A percentile compares a stretch with the other conserved stretches of the same genome.
Conservation (phyloP, 2,329 filamentous ascomycete genomes). For the Pyricularia sp. region DNA sequence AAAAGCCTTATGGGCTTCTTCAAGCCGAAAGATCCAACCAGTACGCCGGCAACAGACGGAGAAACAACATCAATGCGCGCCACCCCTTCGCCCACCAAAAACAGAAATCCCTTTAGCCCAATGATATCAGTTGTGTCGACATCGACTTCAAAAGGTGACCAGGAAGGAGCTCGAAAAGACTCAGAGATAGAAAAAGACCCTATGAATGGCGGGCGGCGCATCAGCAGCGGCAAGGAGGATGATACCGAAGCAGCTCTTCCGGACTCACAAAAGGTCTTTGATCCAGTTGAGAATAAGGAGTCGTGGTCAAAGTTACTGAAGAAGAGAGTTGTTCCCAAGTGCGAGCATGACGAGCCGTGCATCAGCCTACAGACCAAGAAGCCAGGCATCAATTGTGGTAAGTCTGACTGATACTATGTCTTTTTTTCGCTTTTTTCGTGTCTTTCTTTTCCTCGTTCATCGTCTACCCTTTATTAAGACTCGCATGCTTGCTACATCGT, state of each 20-base stretch:
- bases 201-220: background rate
- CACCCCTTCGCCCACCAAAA: background rate
- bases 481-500: background rate
- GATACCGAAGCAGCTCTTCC: conserved; percentile 1
- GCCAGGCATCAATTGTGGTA: conserved; percentile 66
- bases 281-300: conserved; percentile 62
- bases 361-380: conserved; percentile 79
- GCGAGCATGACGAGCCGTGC: conserved; percentile 82
- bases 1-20: conserved; percentile 2
- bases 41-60: background rate
- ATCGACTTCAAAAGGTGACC: background rate
- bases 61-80: background rate
- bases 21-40: background rate
- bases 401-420: conserved; percentile 13
- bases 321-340: conserved; percentile 60
- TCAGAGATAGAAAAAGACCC: background rate
- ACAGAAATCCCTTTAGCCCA: background rate
- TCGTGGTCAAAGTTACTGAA: conserved; percentile 78
- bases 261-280: conserved; percentile 31
- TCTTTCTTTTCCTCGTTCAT: conserved; percentile 2
- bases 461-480: background rate
- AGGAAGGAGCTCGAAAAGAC: background rate
- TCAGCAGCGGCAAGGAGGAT: conserved; percentile 8
- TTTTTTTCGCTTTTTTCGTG: background rate
- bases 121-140: background rate